Evolutionary conservation across 106 monocot genomes (phyloP).

Genomic region (Dioscorea zingiberensis): DNA sequence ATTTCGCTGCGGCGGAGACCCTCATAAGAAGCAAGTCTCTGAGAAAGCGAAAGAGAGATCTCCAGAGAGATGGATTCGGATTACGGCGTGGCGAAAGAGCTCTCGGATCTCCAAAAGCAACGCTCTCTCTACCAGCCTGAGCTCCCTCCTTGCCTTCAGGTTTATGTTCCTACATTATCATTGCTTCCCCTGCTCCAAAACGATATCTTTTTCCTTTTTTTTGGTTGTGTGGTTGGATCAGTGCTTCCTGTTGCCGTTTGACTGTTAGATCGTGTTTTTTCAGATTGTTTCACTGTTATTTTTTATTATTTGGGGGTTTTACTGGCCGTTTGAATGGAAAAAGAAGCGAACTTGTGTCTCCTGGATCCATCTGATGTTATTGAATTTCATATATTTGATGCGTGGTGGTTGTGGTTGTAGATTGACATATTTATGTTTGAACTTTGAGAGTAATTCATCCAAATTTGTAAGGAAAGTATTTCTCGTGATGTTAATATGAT

Average conservation of each 20-base stretch:
- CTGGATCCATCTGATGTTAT: too few species aligned
- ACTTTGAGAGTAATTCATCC: too few species aligned
- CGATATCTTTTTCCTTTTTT: neutral
- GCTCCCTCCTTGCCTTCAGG: conserved; percentile 13
- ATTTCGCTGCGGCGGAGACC: too few species aligned
- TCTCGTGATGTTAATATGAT: too few species aligned
- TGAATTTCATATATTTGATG: too few species aligned
- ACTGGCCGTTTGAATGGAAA: neutral
- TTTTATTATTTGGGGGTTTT: neutral
- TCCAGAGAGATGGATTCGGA: conserved; percentile 12
- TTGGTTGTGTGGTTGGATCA: neutral
- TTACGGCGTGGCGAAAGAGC: conserved; percentile 8
- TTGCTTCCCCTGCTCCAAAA: neutral
- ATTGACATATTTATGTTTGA: too few species aligned
- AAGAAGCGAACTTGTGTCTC: too few species aligned
- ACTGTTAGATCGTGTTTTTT: neutral
- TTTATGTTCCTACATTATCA: neutral
- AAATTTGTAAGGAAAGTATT: too few species aligned
- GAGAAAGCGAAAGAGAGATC: neutral
- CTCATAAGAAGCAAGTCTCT: too few species aligned
- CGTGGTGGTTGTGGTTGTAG: too few species aligned
- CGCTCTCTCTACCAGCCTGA: conserved; percentile 8
- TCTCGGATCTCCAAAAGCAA: conserved; percentile 7
- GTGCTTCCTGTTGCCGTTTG: neutral
- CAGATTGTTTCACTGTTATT: neutral